These are phyloP conservation scores for Pistacia vera DNA, from an alignment of 345 rosid genomes.

Conservation along the genomic window DNA sequence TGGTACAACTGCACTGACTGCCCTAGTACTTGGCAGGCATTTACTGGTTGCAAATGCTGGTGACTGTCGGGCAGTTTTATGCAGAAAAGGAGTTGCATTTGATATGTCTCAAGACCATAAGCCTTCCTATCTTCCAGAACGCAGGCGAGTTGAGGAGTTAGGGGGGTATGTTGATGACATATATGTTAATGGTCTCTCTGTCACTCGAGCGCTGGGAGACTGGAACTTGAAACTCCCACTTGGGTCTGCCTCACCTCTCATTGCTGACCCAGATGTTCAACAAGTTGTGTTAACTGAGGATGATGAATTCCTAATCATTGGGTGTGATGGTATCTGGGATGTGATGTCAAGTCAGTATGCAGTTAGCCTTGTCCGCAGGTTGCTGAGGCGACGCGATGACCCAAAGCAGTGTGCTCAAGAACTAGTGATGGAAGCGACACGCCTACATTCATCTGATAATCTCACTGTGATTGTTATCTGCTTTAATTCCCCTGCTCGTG, in stretches of 20 bases:
- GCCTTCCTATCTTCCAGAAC: constrained; percentile 65
- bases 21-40: constrained; percentile 69
- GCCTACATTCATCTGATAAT: constrained; percentile 57
- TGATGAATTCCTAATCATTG: constrained; percentile 83
- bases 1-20: constrained; percentile 70
- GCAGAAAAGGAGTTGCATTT: constrained; percentile 70
- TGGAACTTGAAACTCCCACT: constrained; percentile 76
- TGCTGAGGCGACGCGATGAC: constrained; percentile 56
- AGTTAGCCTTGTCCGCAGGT: constrained; percentile 66
- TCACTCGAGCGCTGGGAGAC: constrained; percentile 90
- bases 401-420: constrained; percentile 62
- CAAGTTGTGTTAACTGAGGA: constrained; percentile 61
- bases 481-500: constrained; percentile 29
- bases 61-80: constrained; percentile 86
- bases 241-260: constrained; percentile 71
- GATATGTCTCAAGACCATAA: constrained; percentile 87
- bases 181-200: constrained; percentile 66
- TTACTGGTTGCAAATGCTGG: constrained; percentile 81
- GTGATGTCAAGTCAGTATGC: constrained; percentile 78
- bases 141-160: constrained; percentile 58
- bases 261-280: constrained; percentile 78
- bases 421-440: constrained; percentile 58
- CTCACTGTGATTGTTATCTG: constrained; percentile 58
- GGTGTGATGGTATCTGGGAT: constrained; percentile 93
- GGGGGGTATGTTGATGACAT: constrained; percentile 56